phyloP scores from a whole-genome alignment of 2,329 filamentous ascomycete genomes.

The Rhytidhysteron rufulum region DNA sequence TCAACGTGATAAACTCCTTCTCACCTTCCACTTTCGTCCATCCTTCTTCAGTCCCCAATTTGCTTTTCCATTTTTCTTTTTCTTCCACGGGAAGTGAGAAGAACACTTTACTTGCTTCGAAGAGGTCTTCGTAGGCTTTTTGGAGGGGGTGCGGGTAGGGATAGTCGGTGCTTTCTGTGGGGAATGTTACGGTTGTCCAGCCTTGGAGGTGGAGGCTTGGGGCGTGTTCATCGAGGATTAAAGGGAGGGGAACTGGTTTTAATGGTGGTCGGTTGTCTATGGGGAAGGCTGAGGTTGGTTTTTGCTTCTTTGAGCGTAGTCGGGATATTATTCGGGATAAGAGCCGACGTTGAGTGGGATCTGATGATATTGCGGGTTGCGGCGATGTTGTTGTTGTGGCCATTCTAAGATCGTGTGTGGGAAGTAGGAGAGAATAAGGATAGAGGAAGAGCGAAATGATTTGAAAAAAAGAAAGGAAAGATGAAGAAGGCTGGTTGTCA shows the following conservation, averaged over 20 bases:
- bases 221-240: constrained; percentile 32
- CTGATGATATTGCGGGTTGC: no score
- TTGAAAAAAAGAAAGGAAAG: background rate
- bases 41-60: constrained; percentile 33
- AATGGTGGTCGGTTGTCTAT: constrained; percentile 20
- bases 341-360: no score
- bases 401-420: no score
- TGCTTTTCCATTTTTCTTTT: constrained; percentile 28
- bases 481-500: background rate
- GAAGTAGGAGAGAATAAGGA: background rate
- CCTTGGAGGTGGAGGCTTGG: constrained; percentile 25
- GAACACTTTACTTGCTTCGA: constrained; percentile 27
- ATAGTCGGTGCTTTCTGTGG: constrained; percentile 4
- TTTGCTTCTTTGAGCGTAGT: constrained; percentile 17
- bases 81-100: constrained; percentile 21
- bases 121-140: constrained; percentile 24
- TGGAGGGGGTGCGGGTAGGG: constrained; percentile 24
- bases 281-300: constrained; percentile 2
- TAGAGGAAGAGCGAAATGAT: background rate
- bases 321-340: constrained; percentile 23
- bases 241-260: constrained; percentile 19
- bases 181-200: constrained; percentile 34
- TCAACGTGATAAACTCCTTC: constrained; percentile 37
- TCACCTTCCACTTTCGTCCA: constrained; percentile 33
- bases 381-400: no score